Evolutionary conservation across 306 rosid genomes (phyloP).

Genomic region (Cicer pinnatifidum): DNA sequence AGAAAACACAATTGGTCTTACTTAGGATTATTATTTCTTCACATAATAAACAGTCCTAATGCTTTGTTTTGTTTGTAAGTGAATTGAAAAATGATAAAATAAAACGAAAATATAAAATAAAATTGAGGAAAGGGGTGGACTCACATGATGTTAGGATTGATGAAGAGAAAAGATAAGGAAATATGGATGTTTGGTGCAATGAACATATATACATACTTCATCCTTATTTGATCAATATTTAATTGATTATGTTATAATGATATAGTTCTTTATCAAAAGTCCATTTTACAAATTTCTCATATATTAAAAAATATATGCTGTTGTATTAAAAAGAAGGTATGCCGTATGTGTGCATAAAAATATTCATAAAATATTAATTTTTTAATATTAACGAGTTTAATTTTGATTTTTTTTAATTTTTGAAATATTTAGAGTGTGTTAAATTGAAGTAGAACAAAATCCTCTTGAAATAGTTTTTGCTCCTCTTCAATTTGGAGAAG

Average conservation of each 20-base stretch:
- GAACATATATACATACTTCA: no score
- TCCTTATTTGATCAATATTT: not conserved
- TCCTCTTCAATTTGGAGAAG: no score
- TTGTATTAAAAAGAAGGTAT: no score
- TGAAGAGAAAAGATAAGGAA: not conserved
- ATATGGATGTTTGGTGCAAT: not conserved
- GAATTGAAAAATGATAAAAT: not conserved
- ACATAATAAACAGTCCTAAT: slow-evolving; percentile 47
- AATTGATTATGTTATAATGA: not conserved
- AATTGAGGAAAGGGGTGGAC: not conserved
- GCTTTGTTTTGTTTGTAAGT: slow-evolving; percentile 8
- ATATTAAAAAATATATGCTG: no score
- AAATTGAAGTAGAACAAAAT: no score
- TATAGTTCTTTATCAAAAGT: no score
- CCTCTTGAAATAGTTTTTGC: no score
- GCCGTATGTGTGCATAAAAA: no score
- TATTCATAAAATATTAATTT: no score
- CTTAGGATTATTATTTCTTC: slow-evolving; percentile 43
- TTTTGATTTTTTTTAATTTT: no score
- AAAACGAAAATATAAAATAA: not conserved
- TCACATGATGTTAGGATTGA: not conserved
- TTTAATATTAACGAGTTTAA: no score
- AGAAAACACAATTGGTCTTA: slow-evolving; percentile 22
- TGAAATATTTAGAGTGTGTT: no score
- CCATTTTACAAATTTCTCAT: not conserved